Conservation (phyloP, 2,329 filamentous ascomycete genomes). For the Paramyrothecium roridum region DNA sequence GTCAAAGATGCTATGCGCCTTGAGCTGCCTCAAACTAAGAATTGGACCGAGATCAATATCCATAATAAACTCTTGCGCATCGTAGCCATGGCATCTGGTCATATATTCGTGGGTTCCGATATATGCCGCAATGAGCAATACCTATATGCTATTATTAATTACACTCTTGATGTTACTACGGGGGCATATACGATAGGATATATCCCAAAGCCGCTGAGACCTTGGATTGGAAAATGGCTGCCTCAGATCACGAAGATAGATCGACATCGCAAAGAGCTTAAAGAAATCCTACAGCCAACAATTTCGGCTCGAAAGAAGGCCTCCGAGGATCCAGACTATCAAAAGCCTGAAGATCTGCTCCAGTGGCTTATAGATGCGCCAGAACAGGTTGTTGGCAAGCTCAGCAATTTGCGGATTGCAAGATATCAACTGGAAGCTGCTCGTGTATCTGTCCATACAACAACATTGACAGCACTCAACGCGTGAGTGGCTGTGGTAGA, state of each 20-base stretch:
- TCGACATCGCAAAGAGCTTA: slow-evolving; percentile 24
- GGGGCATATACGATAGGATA: slow-evolving; percentile 25
- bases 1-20: slow-evolving; percentile 26
- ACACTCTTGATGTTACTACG: slow-evolving; percentile 39
- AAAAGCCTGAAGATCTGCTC: slow-evolving; percentile 42
- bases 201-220: slow-evolving; percentile 27
- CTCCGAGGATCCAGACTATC: slow-evolving; percentile 4
- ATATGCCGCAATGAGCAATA: slow-evolving; percentile 41
- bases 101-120: slow-evolving; percentile 44
- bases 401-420: slow-evolving; percentile 30
- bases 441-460: slow-evolving; percentile 51
- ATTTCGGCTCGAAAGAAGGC: slow-evolving; percentile 24
- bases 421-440: slow-evolving; percentile 38
- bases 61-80: slow-evolving; percentile 38
- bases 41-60: slow-evolving; percentile 39
- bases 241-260: slow-evolving; percentile 30
- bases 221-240: slow-evolving; percentile 23
- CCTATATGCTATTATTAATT: slow-evolving; percentile 42
- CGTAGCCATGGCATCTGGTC: slow-evolving; percentile 42
- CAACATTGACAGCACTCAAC: slow-evolving; percentile 40
- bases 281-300: slow-evolving; percentile 31
- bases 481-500: slow-evolving; percentile 22
- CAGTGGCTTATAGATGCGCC: slow-evolving; percentile 42
- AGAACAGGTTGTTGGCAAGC: slow-evolving; percentile 25
- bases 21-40: slow-evolving; percentile 30